Base-by-base conservation (phyloP, 176 grass and related monocot species). In the Hyparrhenia diplandra region DNA sequence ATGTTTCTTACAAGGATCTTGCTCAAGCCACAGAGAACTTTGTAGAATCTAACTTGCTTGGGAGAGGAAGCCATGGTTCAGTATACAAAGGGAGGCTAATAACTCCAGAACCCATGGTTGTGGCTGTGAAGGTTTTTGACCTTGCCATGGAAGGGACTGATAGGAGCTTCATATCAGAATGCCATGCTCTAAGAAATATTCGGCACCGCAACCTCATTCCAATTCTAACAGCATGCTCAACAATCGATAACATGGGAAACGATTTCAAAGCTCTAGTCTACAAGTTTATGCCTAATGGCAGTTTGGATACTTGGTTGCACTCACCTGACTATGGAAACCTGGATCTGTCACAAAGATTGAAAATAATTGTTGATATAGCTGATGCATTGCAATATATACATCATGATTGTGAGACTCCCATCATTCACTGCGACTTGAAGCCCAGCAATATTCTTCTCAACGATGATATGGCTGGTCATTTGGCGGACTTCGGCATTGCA, bases 181-280 rank as follows among this genome's bases (percentile, higher is more conserved):
- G 92, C 12, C 34, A 81, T 71, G 80, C 69, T 16, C 69, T 94
- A 55, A 79, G 79, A 55, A 91, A 72, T 37, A 76, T 88, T 34
- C 76, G 85, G 28, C 92, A 94, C 40, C 1, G 40, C 40, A 41
- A 41, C 8, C 40, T 41, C 3, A 10, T 41, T 41, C 40, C 40
- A 41, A 41, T 41, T 41, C 40, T 41, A 12, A 41, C 79, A 0
- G 41, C 41, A 43, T 43, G 41, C 41, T 43, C 41, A 13, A 43
- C 41, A 0, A 43, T 43, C 11, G 41, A 43, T 43, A 43, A 43
- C 41, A 43, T 43, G 41, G 41, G 41, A 13, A 43, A 13, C 11
- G 41, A 85, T 47, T 90, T 94, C 68, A 94, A 83, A 41, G 91
- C 82, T 63, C 51, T 94, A 37, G 51, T 94, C 10, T 94, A 88